phyloP scores from a whole-genome alignment of 2,329 filamentous ascomycete genomes.

The Ascochyta rabiei region DNA sequence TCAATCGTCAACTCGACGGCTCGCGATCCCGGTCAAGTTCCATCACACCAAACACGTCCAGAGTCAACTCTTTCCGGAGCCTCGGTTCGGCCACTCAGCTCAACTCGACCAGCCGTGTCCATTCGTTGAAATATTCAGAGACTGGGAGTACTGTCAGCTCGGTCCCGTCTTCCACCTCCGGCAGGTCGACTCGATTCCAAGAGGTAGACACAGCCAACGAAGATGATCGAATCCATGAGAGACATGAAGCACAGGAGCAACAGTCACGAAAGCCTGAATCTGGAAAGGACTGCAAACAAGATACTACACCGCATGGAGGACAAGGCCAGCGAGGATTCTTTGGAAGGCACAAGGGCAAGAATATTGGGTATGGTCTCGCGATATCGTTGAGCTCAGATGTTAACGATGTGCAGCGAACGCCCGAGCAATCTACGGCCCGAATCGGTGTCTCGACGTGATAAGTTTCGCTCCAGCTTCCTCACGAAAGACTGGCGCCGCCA shows the following conservation, averaged over 20 bases:
- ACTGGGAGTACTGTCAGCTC: slow-evolving; percentile 19
- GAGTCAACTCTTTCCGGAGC: slow-evolving; percentile 16
- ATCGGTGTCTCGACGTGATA: slow-evolving; percentile 45
- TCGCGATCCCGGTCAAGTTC: slow-evolving; percentile 25
- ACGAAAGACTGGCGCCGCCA: slow-evolving; percentile 43
- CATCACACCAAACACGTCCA: slow-evolving; percentile 18
- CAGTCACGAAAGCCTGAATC: slow-evolving; percentile 36
- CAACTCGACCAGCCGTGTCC: slow-evolving; percentile 1
- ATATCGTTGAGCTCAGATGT: neutral
- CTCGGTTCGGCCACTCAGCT: neutral
- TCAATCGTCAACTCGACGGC: slow-evolving; percentile 31
- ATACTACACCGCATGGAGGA: slow-evolving; percentile 45
- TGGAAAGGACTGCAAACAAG: slow-evolving; percentile 39
- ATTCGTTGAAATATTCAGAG: slow-evolving; percentile 8
- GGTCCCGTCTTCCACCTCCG: slow-evolving; percentile 13
- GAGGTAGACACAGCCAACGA: slow-evolving; percentile 18
- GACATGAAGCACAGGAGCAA: slow-evolving; percentile 44
- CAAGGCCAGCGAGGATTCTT: slow-evolving; percentile 41
- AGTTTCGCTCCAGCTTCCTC: slow-evolving; percentile 43
- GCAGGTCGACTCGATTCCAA: slow-evolving; percentile 13
- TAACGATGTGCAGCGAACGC: slow-evolving; percentile 36
- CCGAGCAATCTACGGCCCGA: slow-evolving; percentile 43
- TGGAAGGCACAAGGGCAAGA: slow-evolving; percentile 42
- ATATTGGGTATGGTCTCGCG: slow-evolving; percentile 32
- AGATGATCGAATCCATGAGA: slow-evolving; percentile 43